Base-by-base conservation (phyloP, 73 alveolate species). In the Paramecium sonneborni region DNA sequence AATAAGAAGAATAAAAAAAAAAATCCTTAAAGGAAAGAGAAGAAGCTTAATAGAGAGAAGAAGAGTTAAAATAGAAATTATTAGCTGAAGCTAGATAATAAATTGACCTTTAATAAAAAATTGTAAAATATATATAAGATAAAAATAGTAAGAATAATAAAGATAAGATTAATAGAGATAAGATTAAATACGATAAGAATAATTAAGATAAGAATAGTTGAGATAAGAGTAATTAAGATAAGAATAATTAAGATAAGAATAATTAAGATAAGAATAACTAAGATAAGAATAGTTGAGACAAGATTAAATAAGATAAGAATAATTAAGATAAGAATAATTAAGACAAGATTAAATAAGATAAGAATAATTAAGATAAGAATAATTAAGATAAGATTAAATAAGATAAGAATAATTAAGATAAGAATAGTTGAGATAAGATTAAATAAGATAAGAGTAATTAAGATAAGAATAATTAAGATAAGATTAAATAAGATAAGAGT, bases 1-100 rank as follows among this genome's bases (percentile, higher is more conserved):
- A 24, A 44, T 79, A 79, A 79, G 90, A 79, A 23, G 69, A 79
- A 46, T 39, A 79, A 79, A 79, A 28, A 44, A 44, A 46, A 43
- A 41, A 23, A 44, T 79, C 18, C 9, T 21, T n/a, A 43, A 24
- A 79, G 52, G 72, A 41, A 32, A 44, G 72, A 79, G 74, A 46
- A 79, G 55, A 46, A 14, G 55, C 41, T 0, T 43, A 44, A n/a
- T 0, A 79, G 41, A 41, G 32, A 79, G 41, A 79, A 23, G 38
- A 79, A 44, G 55, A 32, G 24, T 44, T 43, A 8, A 12, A 44
- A 14, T 79, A 79, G 76, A 26, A 79, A 20, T 34, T 72, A 34
- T 72, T 72, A 37, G 57, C 68, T 52, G 68, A 52, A 18, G 68
- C 68, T 18, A 52, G 23, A 7, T 9, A 67, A 23, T 24, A 67